Base-by-base conservation (phyloP, 768 basidiomycete genomes). In the Dentipellis fragilis region DNA sequence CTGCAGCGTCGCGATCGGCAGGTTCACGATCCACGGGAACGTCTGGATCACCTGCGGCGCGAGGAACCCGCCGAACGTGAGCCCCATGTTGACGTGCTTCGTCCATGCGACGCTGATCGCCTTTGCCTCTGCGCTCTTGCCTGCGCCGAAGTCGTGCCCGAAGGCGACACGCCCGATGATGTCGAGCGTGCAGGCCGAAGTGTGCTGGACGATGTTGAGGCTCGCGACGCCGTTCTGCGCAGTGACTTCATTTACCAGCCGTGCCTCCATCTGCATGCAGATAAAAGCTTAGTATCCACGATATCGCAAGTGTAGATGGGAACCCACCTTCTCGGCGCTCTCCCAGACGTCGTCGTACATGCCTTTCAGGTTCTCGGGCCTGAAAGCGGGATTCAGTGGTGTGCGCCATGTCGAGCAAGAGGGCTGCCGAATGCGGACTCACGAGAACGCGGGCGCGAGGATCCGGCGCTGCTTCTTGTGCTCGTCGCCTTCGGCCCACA, bases 61-160 rank as follows among this genome's bases (percentile, higher is more conserved):
- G 60, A 62, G 50, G 61, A 65, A 64, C 37, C 59, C 55, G 54
- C 57, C 49, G 40, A 58, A 57, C 1, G 50, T 52, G 55, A 63
- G 54, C 34, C 67, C 59, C 52, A 48, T 58, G 40, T 60, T 60
- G 54, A 64, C 62, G 54, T 65, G 58, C 58, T 57, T 53, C 49
- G 48, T 52, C 68, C 68, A 69, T 6, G 65, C 59, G 9, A 54
- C 57, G 35, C 59, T 58, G 50, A 72, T 71, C 37, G 56, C 54
- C 42, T 59, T 52, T 11, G 70, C 69, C 29, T 68, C 71, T 7
- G 59, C 59, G 51, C 62, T 64, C 54, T 64, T 55, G 17, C 69
- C 71, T 12, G 64, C 60, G 39, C 64, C 58, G 61, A 76, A 75
- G 59, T 73, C 69, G 63, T 75, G 70, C n/a, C 69, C 71, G 48